These are phyloP conservation scores for Saposhnikovia divaricata DNA, from an alignment of 129 eudicot genomes.

Conservation along the genomic window DNA sequence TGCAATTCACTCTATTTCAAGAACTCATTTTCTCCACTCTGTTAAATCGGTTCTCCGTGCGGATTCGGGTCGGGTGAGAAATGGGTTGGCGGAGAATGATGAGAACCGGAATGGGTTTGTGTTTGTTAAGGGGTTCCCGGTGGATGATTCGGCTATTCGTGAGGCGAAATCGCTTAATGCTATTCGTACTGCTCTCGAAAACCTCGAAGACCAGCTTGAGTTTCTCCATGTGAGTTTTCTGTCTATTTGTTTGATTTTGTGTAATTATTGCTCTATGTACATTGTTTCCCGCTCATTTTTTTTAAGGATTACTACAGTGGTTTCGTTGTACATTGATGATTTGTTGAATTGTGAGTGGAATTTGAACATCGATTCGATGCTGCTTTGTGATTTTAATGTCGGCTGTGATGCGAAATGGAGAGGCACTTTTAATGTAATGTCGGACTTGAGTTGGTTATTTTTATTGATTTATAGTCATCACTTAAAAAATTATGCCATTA, in stretches of 20 bases:
- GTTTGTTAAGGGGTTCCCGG: conserved; percentile 51
- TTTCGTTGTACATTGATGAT: background rate
- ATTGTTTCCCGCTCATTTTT: background rate
- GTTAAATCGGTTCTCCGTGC: conserved; percentile 29
- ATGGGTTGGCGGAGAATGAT: background rate
- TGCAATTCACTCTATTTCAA: conserved; percentile 73
- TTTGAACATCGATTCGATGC: background rate
- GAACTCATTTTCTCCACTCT: conserved; percentile 69
- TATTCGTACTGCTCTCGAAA: conserved; percentile 84
- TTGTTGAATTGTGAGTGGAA: background rate
- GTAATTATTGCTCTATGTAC: background rate
- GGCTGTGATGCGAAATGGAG: background rate
- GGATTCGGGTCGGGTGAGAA: background rate
- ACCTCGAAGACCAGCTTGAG: conserved; percentile 84
- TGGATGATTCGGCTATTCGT: conserved; percentile 48
- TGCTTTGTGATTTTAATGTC: background rate
- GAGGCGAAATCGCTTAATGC: conserved; percentile 83
- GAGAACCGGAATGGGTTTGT: conserved; percentile 48
- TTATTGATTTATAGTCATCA: background rate
- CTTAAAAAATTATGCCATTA: background rate
- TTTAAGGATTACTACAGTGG: background rate
- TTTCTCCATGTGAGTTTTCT: conserved; percentile 65
- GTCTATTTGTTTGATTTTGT: background rate
- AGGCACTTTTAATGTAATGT: background rate
- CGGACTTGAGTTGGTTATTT: background rate